Evolutionary conservation across 192 early-diverging fungal genomes (phyloP).

Genomic region (Entomortierella chlamydospora): DNA sequence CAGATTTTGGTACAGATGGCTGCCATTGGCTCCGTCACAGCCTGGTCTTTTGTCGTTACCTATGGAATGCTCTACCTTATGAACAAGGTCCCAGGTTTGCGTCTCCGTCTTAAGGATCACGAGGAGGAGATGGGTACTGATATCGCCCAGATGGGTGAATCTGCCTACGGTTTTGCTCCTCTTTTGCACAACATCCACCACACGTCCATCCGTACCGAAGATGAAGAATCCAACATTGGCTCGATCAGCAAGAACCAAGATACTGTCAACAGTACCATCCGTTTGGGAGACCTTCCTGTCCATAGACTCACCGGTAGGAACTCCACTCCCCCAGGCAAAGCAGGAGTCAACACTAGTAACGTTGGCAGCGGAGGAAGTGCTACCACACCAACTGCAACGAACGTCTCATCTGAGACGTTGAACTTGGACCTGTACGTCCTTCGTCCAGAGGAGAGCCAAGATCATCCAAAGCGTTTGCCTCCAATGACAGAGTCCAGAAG

Average conservation of each 20-base stretch:
- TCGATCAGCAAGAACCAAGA: conserved; percentile 8
- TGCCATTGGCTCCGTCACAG: conserved; percentile 75
- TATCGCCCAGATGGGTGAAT: conserved; percentile 88
- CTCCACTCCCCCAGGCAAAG: too few species aligned
- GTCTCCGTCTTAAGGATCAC: conserved; percentile 80
- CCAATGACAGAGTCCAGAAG: conserved; percentile 18
- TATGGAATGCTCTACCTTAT: conserved; percentile 77
- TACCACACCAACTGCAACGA: neutral
- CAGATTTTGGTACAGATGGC: conserved; percentile 84
- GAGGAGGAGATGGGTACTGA: conserved; percentile 82
- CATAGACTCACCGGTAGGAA: too few species aligned
- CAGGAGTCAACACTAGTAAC: neutral
- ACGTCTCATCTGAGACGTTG: conserved; percentile 27
- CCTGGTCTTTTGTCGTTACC: conserved; percentile 83
- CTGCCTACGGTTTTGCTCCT: conserved; percentile 64
- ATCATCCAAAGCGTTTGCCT: conserved; percentile 39
- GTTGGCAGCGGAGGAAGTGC: conserved; percentile 9
- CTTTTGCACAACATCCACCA: conserved; percentile 10
- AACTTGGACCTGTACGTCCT: conserved; percentile 43
- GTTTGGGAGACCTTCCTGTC: neutral
- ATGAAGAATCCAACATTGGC: conserved; percentile 19
- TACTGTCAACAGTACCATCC: neutral
- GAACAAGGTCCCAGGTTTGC: conserved; percentile 79
- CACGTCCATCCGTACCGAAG: neutral
- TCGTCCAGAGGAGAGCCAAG: conserved; percentile 25